phyloP scores from a whole-genome alignment of 495 filamentous ascomycete genomes.

The Trichoderma asperelloides region DNA sequence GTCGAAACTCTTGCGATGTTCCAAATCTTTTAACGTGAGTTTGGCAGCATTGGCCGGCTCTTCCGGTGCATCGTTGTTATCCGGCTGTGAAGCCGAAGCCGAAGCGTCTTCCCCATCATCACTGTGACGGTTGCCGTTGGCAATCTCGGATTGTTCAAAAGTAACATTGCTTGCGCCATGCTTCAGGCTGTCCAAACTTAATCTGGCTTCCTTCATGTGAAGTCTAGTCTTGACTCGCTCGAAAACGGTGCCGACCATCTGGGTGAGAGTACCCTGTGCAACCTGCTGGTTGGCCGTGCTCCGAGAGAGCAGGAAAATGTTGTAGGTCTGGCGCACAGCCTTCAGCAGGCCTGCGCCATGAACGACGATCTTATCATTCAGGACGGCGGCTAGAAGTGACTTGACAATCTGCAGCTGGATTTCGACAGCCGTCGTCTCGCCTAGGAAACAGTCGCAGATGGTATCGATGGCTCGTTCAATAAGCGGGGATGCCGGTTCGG shows the following conservation, averaged over 20 bases:
- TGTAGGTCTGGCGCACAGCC: constrained; percentile 97
- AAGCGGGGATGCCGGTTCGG: constrained; percentile 50
- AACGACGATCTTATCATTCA: constrained; percentile 97
- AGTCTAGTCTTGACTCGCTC: constrained; percentile 85
- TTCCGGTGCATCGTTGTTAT: constrained; percentile 42
- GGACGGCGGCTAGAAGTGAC: constrained; percentile 84
- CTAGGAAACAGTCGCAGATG: constrained; percentile 98
- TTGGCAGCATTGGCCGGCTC: constrained; percentile 38
- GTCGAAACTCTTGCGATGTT: constrained; percentile 87
- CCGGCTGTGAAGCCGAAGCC: constrained; percentile 38
- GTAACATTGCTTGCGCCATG: constrained; percentile 37
- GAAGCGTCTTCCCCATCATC: constrained; percentile 34
- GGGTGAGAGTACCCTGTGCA: constrained; percentile 90
- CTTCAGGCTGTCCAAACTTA: constrained; percentile 42
- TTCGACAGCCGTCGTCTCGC: constrained; percentile 80
- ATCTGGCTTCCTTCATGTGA: constrained; percentile 70
- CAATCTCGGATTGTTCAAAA: constrained; percentile 26
- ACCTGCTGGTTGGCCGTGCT: constrained; percentile 89
- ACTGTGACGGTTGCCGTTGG: constrained; percentile 18
- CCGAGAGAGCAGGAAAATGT: constrained; percentile 92
- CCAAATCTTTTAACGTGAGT: constrained; percentile 90
- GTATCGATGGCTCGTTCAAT: constrained; percentile 98
- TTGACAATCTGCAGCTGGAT: constrained; percentile 97
- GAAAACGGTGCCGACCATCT: constrained; percentile 98
- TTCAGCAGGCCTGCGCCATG: constrained; percentile 95